These are phyloP conservation scores for Diplocarpon mali DNA, from an alignment of 2,329 filamentous ascomycete species.

Conservation along the genomic window DNA sequence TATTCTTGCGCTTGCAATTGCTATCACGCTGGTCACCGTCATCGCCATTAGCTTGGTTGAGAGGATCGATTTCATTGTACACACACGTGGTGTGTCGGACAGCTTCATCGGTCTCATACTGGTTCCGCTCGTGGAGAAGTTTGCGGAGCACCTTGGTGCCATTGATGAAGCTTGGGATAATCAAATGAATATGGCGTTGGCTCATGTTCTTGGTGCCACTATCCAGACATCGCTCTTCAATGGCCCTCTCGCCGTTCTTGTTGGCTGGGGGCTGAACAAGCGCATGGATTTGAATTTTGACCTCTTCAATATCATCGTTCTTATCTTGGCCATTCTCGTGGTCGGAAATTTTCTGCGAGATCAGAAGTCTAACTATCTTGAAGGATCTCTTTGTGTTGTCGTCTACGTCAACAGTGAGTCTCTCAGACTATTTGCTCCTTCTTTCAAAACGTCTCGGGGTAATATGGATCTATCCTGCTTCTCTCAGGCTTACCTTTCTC, in stretches of 20 bases:
- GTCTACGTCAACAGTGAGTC: slow-evolving; percentile 40
- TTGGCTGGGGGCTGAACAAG: slow-evolving; percentile 67
- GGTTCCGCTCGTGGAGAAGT: slow-evolving; percentile 74
- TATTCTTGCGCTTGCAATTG: slow-evolving; percentile 49
- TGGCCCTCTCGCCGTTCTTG: slow-evolving; percentile 69
- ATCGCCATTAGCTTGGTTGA: slow-evolving; percentile 65
- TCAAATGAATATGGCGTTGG: slow-evolving; percentile 73
- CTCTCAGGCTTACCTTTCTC: too few relatives aligned
- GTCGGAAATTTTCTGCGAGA: slow-evolving; percentile 83
- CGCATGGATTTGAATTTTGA: slow-evolving; percentile 76
- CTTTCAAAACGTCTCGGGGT: too few relatives aligned
- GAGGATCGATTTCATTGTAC: slow-evolving; percentile 54
- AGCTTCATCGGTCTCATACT: slow-evolving; percentile 63
- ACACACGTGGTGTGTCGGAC: slow-evolving; percentile 39
- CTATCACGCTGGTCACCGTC: slow-evolving; percentile 59
- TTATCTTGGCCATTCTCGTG: slow-evolving; percentile 75
- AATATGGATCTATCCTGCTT: too few relatives aligned
- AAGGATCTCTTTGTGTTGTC: slow-evolving; percentile 70
- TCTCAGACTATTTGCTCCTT: too few relatives aligned
- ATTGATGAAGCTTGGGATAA: slow-evolving; percentile 78
- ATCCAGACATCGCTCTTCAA: slow-evolving; percentile 87
- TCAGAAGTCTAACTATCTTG: slow-evolving; percentile 82
- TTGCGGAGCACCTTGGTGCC: slow-evolving; percentile 74
- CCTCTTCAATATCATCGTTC: slow-evolving; percentile 70
- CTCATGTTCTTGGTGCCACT: slow-evolving; percentile 76